Evolutionary conservation across 495 filamentous ascomycete genomes (phyloP).

Genomic region (Pyrenopolyporus hunteri): DNA sequence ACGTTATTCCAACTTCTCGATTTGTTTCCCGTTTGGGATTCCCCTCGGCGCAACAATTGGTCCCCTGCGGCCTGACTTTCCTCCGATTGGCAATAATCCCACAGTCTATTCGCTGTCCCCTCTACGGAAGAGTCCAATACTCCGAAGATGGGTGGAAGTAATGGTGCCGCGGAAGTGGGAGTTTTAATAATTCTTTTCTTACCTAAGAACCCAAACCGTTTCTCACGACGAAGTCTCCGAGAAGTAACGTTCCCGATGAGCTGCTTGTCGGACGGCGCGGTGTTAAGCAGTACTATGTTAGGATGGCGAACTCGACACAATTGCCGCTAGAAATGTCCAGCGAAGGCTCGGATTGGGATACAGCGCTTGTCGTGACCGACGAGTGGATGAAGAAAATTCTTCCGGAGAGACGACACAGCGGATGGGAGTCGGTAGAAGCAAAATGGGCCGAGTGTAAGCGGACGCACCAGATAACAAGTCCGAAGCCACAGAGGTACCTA

Average conservation of each 20-base stretch:
- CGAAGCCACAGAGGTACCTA: conserved; percentile 8
- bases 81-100: conserved; percentile 10
- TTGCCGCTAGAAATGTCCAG: not conserved
- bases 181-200: not conserved
- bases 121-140: conserved; percentile 13
- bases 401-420: conserved; percentile 36
- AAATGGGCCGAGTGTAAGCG: conserved; percentile 23
- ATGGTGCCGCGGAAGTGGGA: not conserved
- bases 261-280: not conserved
- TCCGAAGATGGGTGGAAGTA: not conserved
- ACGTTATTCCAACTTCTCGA: not conserved
- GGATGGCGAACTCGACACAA: not conserved
- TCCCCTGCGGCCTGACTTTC: conserved; percentile 27
- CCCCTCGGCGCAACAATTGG: conserved; percentile 15
- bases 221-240: not conserved
- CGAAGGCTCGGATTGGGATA: conserved; percentile 37
- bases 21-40: conserved; percentile 1
- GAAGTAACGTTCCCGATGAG: not conserved
- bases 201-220: not conserved
- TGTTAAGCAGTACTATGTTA: not conserved
- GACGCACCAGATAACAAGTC: not conserved
- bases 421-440: conserved; percentile 40
- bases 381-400: conserved; percentile 20
- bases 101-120: not conserved
- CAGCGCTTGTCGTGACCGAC: conserved; percentile 24